Percentiles rank a stretch among this genome's conserved stretches.
Conservation (phyloP, 2,329 filamentous ascomycete genomes). For the Boeremia exigua region DNA sequence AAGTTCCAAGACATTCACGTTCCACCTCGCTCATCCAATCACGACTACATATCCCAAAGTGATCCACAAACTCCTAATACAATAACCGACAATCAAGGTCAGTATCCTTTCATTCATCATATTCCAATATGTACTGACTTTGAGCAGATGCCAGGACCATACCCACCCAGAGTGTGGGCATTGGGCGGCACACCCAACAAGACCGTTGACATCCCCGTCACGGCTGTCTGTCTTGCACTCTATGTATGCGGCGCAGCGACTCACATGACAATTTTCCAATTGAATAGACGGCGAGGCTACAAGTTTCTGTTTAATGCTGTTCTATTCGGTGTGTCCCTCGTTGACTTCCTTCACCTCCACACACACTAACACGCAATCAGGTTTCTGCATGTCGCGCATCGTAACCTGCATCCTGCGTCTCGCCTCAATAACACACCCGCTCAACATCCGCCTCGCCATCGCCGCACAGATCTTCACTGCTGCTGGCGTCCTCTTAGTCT, state of each 20-base stretch:
- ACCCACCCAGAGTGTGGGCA: constrained; percentile 31
- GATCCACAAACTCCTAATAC: background rate
- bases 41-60: background rate
- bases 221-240: constrained; percentile 48
- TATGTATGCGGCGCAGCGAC: constrained; percentile 45
- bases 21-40: background rate
- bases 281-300: constrained; percentile 45
- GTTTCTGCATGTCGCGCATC: constrained; percentile 54
- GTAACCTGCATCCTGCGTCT: constrained; percentile 46
- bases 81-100: background rate
- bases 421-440: constrained; percentile 33
- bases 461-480: constrained; percentile 72
- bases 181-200: constrained; percentile 46
- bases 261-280: constrained; percentile 51
- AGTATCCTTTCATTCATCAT: background rate
- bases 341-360: background rate
- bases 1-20: background rate
- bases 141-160: constrained; percentile 23
- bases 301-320: constrained; percentile 49
- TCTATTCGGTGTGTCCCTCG: constrained; percentile 41
- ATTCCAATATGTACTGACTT: background rate
- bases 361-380: constrained; percentile 17
- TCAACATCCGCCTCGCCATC: constrained; percentile 57
- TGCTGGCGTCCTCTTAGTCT: constrained; percentile 75
- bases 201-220: constrained; percentile 48